A percentile compares a stretch with the other conserved stretches of the same genome.
Conservation (phyloP, 2,329 filamentous ascomycete genomes). For the Periconia macrospinosa region DNA sequence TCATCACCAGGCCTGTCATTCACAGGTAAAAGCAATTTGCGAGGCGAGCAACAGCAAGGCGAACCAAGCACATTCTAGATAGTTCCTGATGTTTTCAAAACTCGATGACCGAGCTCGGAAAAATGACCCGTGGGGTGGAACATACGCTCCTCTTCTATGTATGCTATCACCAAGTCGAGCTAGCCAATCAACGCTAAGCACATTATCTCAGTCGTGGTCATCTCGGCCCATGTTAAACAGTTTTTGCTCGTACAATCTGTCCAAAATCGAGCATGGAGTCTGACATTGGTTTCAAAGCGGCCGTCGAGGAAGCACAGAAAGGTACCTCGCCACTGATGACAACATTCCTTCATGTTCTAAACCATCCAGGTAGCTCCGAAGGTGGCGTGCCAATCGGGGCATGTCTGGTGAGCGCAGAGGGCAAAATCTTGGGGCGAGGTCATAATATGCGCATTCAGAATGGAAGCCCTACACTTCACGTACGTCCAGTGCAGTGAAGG, state of each 20-base stretch:
- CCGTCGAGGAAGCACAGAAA: slow-evolving; percentile 59
- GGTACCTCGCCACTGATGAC: slow-evolving; percentile 41
- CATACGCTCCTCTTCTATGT: too few species aligned
- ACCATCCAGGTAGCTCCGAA: slow-evolving; percentile 50
- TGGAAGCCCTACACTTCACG: slow-evolving; percentile 71
- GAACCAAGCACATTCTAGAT: too few species aligned
- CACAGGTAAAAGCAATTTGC: too few species aligned
- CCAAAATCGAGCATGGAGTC: slow-evolving; percentile 22
- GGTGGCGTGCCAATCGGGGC: slow-evolving; percentile 63
- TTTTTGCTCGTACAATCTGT: background rate
- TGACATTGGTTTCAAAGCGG: slow-evolving; percentile 57
- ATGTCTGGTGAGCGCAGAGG: slow-evolving; percentile 67
- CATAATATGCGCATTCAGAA: slow-evolving; percentile 78
- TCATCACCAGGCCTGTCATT: too few species aligned
- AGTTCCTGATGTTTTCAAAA: too few species aligned
- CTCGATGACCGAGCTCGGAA: too few species aligned
- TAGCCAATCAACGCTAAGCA: background rate
- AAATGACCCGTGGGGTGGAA: too few species aligned
- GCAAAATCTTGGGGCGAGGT: slow-evolving; percentile 69
- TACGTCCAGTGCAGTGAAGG: slow-evolving; percentile 49
- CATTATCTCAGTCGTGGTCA: background rate
- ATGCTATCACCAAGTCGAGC: background rate
- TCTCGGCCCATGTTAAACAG: background rate
- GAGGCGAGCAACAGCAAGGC: too few species aligned
- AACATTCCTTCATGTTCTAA: background rate